Conservation (phyloP, 805 yeast species). For the Metschnikowia lochheadii region DNA sequence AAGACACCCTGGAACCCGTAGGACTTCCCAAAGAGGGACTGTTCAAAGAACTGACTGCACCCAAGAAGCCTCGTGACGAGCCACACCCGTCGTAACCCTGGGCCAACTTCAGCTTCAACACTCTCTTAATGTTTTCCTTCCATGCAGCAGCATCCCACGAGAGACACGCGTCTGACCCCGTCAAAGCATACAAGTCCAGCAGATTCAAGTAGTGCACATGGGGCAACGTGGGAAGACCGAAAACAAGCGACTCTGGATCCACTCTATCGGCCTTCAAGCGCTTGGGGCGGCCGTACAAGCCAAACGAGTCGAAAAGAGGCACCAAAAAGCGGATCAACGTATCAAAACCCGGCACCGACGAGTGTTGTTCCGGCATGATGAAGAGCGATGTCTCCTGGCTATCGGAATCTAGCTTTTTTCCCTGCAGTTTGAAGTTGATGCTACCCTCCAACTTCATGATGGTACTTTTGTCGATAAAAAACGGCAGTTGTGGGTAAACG, state of each 20-base stretch:
- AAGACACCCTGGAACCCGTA: conserved; percentile 1
- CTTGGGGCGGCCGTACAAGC: conserved; percentile 44
- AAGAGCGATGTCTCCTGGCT: conserved; percentile 40
- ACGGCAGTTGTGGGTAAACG: conserved; percentile 82
- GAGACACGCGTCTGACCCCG: conserved; percentile 24
- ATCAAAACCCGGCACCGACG: conserved; percentile 47
- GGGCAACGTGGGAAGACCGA: conserved; percentile 45
- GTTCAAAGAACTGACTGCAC: conserved; percentile 54
- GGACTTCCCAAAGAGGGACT: conserved; percentile 25
- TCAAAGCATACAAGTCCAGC: conserved; percentile 25
- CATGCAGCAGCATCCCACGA: conserved; percentile 37
- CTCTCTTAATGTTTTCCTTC: conserved; percentile 27
- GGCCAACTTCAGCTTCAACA: conserved; percentile 34
- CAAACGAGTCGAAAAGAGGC: conserved; percentile 41
- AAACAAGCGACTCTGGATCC: conserved; percentile 41
- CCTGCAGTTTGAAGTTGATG: conserved; percentile 52
- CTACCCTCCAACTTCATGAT: conserved; percentile 86
- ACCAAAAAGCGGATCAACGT: conserved; percentile 42
- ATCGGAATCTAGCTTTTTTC: conserved; percentile 25
- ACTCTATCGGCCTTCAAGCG: conserved; percentile 40
- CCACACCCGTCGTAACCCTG: conserved; percentile 73
- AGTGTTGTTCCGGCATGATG: conserved; percentile 43
- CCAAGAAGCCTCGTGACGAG: conserved; percentile 50
- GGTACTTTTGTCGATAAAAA: conserved; percentile 80
- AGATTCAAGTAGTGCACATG: conserved; percentile 40